phyloP scores from a whole-genome alignment of 768 basidiomycete genomes.

The Suillus cothurnatus region DNA sequence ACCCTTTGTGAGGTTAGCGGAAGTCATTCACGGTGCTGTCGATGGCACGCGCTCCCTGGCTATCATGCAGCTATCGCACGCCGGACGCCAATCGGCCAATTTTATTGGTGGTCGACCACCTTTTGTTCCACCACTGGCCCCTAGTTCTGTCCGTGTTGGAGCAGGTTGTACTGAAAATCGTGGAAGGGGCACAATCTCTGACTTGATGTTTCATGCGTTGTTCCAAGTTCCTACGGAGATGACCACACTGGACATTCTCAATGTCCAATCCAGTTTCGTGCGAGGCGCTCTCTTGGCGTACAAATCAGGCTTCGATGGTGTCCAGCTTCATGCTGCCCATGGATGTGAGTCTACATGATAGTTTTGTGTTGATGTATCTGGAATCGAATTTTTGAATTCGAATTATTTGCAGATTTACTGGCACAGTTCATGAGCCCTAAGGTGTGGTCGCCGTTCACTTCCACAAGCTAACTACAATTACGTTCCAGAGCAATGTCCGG shows the following conservation, averaged over 20 bases:
- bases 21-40: slow-evolving; percentile 46
- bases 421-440: slow-evolving; percentile 78
- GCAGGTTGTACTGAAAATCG: slow-evolving; percentile 16
- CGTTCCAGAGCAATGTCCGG: slow-evolving; percentile 50
- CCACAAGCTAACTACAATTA: slow-evolving; percentile 21
- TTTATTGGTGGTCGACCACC: slow-evolving; percentile 67
- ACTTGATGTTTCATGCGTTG: slow-evolving; percentile 39
- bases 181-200: slow-evolving; percentile 12
- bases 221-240: slow-evolving; percentile 70
- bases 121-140: slow-evolving; percentile 65
- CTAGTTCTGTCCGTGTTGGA: slow-evolving; percentile 62
- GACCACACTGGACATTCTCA: slow-evolving; percentile 59
- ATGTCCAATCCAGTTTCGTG: slow-evolving; percentile 64
- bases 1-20: slow-evolving; percentile 54
- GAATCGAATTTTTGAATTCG: background rate
- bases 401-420: slow-evolving; percentile 60
- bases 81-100: slow-evolving; percentile 81
- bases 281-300: slow-evolving; percentile 65
- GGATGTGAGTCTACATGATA: slow-evolving; percentile 60
- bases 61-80: slow-evolving; percentile 84
- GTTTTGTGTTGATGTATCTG: background rate
- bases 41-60: slow-evolving; percentile 39
- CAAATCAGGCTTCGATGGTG: slow-evolving; percentile 78
- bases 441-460: slow-evolving; percentile 36
- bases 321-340: slow-evolving; percentile 84